phyloP scores from a whole-genome alignment of 176 grass and related monocot species.

The Aegilops sharonensis region DNA sequence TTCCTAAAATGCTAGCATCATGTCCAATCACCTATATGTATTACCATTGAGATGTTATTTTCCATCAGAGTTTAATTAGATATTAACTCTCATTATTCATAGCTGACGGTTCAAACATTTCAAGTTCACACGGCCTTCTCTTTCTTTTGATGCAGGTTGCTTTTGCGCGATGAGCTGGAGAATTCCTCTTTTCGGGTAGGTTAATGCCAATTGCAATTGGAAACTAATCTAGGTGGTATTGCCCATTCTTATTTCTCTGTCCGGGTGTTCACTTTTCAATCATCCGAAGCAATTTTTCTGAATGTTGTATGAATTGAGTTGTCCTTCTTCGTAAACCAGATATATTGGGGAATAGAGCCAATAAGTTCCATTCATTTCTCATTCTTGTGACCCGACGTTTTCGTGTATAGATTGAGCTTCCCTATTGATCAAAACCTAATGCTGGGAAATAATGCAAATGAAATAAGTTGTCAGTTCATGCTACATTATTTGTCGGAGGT shows the following conservation, averaged over 20 bases:
- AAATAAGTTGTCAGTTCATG: constrained; percentile 1
- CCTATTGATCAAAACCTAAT: background rate
- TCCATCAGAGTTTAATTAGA: background rate
- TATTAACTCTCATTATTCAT: background rate
- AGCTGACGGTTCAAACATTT: background rate
- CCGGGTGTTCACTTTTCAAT: background rate
- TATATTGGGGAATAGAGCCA: background rate
- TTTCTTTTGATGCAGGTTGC: constrained; percentile 27
- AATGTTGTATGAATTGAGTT: background rate
- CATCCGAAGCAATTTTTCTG: background rate
- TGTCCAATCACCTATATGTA: background rate
- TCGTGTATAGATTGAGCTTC: background rate
- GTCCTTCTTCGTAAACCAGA: background rate
- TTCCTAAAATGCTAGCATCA: background rate
- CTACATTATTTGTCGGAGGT: background rate
- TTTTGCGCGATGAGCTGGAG: constrained; percentile 69
- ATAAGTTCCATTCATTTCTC: background rate
- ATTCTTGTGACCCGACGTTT: background rate
- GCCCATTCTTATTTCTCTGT: background rate
- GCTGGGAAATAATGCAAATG: background rate
- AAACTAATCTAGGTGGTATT: background rate
- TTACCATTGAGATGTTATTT: background rate
- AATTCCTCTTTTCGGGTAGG: constrained; percentile 80
- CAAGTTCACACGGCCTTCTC: background rate
- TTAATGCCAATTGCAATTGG: background rate